These are phyloP conservation scores for Globisporangium paddicum DNA, from an alignment of 352 stramenopile species.

Conservation along the genomic window DNA sequence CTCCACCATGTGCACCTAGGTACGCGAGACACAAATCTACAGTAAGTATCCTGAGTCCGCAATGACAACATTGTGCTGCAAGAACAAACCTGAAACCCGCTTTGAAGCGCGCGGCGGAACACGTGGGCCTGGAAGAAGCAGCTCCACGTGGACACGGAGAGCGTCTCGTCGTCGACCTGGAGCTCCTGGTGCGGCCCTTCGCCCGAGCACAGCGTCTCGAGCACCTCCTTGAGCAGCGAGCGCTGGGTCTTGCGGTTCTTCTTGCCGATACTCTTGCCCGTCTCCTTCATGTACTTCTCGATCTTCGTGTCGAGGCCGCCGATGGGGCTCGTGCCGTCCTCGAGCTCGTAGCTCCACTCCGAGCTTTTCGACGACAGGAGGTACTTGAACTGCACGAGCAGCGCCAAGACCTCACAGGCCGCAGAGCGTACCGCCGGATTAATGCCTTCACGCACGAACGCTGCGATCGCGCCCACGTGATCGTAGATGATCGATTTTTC, in stretches of 20 bases:
- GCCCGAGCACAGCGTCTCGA: slow-evolving; percentile 53
- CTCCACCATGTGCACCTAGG: slow-evolving; percentile 38
- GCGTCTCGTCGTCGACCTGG: slow-evolving; percentile 45
- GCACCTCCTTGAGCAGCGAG: slow-evolving; percentile 62
- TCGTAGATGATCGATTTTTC: slow-evolving; percentile 38
- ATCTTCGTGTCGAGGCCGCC: slow-evolving; percentile 49
- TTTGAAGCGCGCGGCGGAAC: slow-evolving; percentile 44
- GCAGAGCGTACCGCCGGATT: slow-evolving; percentile 34
- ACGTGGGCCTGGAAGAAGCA: slow-evolving; percentile 65
- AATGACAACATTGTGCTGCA: neutral
- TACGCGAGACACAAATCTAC: neutral
- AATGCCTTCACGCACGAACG: slow-evolving; percentile 44
- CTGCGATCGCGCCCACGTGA: slow-evolving; percentile 45
- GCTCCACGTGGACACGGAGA: slow-evolving; percentile 53
- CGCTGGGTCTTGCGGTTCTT: slow-evolving; percentile 64
- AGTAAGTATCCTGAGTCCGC: too few species aligned
- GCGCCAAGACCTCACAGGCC: slow-evolving; percentile 50
- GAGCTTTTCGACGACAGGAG: slow-evolving; percentile 11
- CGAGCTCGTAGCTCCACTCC: slow-evolving; percentile 44
- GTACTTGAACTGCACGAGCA: slow-evolving; percentile 68
- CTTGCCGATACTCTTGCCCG: slow-evolving; percentile 67
- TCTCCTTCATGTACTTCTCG: slow-evolving; percentile 53
- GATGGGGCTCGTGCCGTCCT: slow-evolving; percentile 33
- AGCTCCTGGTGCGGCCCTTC: slow-evolving; percentile 51
- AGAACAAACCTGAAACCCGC: slow-evolving; percentile 49